Conservation (phyloP, 176 grass and related monocot genomes). For the Zea luxurians region DNA sequence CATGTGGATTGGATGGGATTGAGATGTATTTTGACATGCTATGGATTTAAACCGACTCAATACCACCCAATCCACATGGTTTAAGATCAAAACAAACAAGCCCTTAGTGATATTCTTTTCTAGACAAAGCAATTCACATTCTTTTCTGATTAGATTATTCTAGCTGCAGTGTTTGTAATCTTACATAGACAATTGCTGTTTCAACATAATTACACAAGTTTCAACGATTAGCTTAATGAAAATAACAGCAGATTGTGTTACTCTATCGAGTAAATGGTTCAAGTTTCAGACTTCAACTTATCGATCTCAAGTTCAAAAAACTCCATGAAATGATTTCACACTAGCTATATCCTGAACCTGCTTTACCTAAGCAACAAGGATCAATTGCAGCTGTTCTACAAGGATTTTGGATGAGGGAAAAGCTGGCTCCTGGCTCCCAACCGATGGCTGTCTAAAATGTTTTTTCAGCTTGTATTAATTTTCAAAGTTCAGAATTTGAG, state of each 20-base stretch:
- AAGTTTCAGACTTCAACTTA: not conserved
- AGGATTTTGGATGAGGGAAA: not conserved
- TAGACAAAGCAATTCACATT: not conserved
- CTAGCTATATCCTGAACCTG: slow-evolving; percentile 1
- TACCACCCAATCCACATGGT: too few species aligned
- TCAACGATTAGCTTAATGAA: not conserved
- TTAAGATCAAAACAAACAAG: too few species aligned
- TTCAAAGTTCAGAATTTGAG: slow-evolving; percentile 9
- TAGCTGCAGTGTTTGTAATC: not conserved
- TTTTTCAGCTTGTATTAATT: not conserved
- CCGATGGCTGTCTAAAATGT: not conserved
- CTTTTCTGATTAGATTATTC: not conserved
- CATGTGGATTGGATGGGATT: too few species aligned
- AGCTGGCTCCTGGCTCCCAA: not conserved
- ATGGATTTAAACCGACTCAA: too few species aligned
- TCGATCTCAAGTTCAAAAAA: not conserved
- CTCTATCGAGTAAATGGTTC: not conserved
- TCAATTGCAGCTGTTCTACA: not conserved
- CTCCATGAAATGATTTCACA: not conserved
- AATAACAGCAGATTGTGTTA: not conserved
- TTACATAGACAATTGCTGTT: not conserved
- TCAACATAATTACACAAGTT: not conserved
- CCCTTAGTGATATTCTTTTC: not conserved
- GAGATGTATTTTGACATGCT: too few species aligned
- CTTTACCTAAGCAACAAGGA: not conserved